Evolutionary conservation across 768 basidiomycete genomes (phyloP).

Genomic region (Gyrodon lividus): DNA sequence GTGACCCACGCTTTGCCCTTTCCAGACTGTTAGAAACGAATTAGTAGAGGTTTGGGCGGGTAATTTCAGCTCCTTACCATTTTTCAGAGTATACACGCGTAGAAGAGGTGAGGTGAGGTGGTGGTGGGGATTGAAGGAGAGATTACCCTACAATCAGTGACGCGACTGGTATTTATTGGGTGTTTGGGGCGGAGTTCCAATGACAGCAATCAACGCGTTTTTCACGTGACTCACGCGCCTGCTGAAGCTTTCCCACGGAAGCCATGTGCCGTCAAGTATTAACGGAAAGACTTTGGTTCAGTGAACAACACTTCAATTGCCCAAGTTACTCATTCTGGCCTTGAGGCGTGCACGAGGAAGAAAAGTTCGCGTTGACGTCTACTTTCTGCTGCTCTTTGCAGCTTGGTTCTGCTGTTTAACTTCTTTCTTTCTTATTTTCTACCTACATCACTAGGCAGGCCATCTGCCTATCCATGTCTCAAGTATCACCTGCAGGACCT

Average conservation of each 20-base stretch:
- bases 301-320: background rate
- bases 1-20: constrained; percentile 52
- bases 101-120: constrained; percentile 19
- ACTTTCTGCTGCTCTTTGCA: constrained; percentile 9
- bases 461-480: constrained; percentile 33
- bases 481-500: constrained; percentile 30
- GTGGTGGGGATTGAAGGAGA: constrained; percentile 11
- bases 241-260: constrained; percentile 15
- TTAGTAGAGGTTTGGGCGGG: constrained; percentile 8
- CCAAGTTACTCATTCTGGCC: constrained; percentile 5
- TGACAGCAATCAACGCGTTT: constrained; percentile 32
- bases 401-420: constrained; percentile 13
- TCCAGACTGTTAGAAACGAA: constrained; percentile 40
- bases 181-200: constrained; percentile 32
- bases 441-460: constrained; percentile 24
- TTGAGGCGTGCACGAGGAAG: constrained; percentile 34
- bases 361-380: constrained; percentile 20
- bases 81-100: constrained; percentile 7
- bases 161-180: constrained; percentile 34
- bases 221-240: constrained; percentile 34
- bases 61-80: constrained; percentile 31
- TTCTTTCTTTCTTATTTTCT: constrained; percentile 4
- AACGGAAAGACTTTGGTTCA: constrained; percentile 13
- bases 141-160: background rate
- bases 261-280: constrained; percentile 17